Base-by-base conservation (phyloP, 192 early-diverging fungal genomes). In the Gigaspora rosea region DNA sequence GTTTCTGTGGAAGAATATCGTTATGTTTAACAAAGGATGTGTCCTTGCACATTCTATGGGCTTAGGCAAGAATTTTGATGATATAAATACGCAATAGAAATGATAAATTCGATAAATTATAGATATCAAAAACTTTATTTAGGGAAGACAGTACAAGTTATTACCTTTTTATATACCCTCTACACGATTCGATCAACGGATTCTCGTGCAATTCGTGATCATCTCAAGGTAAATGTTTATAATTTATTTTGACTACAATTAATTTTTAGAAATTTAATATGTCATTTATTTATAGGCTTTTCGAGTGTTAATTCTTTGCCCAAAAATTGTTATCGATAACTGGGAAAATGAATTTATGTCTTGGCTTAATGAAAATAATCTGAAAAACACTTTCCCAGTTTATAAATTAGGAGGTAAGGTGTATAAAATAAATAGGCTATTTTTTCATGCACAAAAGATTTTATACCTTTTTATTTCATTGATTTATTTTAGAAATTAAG, bases 31-130 rank as follows among this genome's bases (percentile, higher is more conserved):
- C 64, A 82, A 85, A 22, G 94, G 95, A 3, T 94, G 94, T 73
- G 86, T 95, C 13, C 80, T 97, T 49, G 92, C 93, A 0, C 95
- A 95, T 80, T 85, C 88, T 11, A 95, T 96, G 94, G 94, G 95
- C 0, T 82, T 97, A 27, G 95, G 93, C 67, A 84, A 80, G 67
- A 18, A 2, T 33, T 47, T 22, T 8, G 35, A 33, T 54, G 9
- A 22, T 22, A 54, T 56, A 20, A 33, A 22, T 50, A 15, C 27
- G 12, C 18, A 27, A 4, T 27, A 22, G 6, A 15, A 69, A 51
- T 4, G 2, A 4, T 12, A 15, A 11, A 50, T 32, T 9, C 11
- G 2, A 4, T 12, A 15, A 11, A 50, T 32, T 9, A 18, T 13
- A 33, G 10, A 8, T 2, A 22, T 12, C 7, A 6, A 20, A 36